Conservation (phyloP, 192 early-diverging fungal genomes). For the Coemansia sp. region DNA sequence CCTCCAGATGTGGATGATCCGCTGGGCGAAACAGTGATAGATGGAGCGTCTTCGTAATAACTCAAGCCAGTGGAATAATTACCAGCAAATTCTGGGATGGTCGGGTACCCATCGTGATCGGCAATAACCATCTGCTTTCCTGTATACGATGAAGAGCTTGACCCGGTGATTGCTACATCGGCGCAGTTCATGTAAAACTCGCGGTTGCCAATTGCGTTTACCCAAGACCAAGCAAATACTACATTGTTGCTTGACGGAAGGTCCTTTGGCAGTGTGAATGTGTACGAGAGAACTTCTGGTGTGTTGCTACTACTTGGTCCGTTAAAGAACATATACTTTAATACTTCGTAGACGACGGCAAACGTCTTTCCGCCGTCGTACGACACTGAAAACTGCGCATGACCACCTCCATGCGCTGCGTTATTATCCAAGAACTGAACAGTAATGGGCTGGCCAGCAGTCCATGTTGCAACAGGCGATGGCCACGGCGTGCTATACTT, state of each 20-base stretch:
- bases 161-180: conserved; percentile 26
- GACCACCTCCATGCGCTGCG: conserved; percentile 58
- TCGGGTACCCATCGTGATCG: conserved; percentile 42
- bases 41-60: conserved; percentile 18
- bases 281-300: conserved; percentile 19
- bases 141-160: conserved; percentile 26
- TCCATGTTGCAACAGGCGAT: conserved; percentile 33
- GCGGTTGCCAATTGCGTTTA: conserved; percentile 67
- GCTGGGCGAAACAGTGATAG: conserved; percentile 30
- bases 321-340: conserved; percentile 34
- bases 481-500: conserved; percentile 34
- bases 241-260: conserved; percentile 47
- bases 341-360: conserved; percentile 51
- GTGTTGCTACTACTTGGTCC: conserved; percentile 20
- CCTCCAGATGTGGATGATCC: conserved; percentile 9
- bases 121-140: conserved; percentile 40
- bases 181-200: conserved; percentile 69
- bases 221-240: conserved; percentile 68
- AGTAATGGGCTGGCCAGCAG: conserved; percentile 48
- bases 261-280: conserved; percentile 54
- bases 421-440: conserved; percentile 49
- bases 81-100: conserved; percentile 53
- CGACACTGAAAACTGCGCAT: conserved; percentile 61
- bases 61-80: conserved; percentile 32
- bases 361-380: conserved; percentile 57